A percentile compares a stretch with the other conserved stretches of the same genome.
These are phyloP conservation scores for Gossypium raimondii DNA, from an alignment of 345 rosid species.

Conservation along the genomic window DNA sequence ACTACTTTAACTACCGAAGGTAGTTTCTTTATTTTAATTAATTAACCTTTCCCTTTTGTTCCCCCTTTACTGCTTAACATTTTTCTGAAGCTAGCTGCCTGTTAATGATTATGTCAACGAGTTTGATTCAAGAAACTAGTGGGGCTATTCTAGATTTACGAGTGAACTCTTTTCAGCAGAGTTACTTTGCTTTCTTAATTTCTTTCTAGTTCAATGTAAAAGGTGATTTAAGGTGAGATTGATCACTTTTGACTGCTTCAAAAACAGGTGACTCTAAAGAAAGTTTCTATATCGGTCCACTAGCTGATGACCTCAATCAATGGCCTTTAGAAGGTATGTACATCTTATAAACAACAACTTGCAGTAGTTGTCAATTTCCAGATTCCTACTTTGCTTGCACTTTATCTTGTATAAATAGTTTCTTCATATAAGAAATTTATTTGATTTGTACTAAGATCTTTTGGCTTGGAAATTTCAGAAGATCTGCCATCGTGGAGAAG, in stretches of 20 bases:
- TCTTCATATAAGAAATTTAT: neutral
- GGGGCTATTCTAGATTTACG: neutral
- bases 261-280: neutral
- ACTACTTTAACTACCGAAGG: slow-evolving; percentile 35
- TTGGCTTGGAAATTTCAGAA: slow-evolving; percentile 39
- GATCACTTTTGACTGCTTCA: neutral
- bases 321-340: neutral
- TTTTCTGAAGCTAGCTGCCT: no score
- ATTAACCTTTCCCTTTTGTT: no score
- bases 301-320: neutral
- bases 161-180: neutral
- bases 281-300: neutral
- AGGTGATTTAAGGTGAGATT: neutral
- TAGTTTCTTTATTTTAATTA: neutral
- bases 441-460: neutral
- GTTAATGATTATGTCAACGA: no score
- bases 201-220: neutral
- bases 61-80: no score
- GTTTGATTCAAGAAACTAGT: neutral
- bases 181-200: neutral
- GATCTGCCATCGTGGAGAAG: slow-evolving; percentile 59
- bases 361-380: no score
- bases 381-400: no score
- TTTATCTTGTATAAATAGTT: neutral
- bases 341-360: no score